Evolutionary conservation across 306 rosid genomes (phyloP), one percentile per base, ranked within the genome.

Genomic region (Castanea mollissima): DNA sequence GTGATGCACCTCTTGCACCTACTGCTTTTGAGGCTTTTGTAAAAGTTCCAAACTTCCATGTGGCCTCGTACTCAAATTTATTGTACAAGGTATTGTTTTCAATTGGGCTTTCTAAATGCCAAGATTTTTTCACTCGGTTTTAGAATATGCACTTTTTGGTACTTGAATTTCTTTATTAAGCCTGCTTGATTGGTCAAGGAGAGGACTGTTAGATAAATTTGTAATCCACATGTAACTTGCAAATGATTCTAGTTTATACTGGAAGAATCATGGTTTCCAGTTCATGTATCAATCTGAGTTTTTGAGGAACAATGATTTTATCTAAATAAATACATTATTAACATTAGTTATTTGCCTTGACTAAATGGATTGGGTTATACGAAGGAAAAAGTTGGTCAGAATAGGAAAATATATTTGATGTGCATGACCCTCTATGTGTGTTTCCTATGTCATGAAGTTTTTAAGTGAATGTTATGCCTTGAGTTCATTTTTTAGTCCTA

Each of bases 1-100:
- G 87, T 78, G 98, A 91, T 85, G 99, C 98, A 7, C 98, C 99
- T 87, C 99, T 95, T 81, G 98, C 99, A 83, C 90, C 99, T 12
- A 87, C 99, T 34, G 86, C 96, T 46, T 95, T 95, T 83, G 98
- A 95, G 86, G 95, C 97, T 84, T 95, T 95, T 83, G 92, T 93
- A n/a, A 93, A 93, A 88, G 98, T 95, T 85, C 99, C 99, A 21
- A 83, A 83, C 77, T 95, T 91, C 76, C 77, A n/a, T 93, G 74
- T 98, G 99, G 57, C 98, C 99, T 55, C 94, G 87, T 86, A 90
- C 90, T 79, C 99, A 95, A 91, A 92, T 95, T 82, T 95, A 92
- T 84, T 95, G 99, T 84, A 95, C 97, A 41, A 94, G 98, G 98
- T 93, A 89, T 55, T 69, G 69, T 57, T 82, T 60, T 75, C 76